Evolutionary conservation across 768 basidiomycete genomes (phyloP), one percentile per base, ranked within the genome.

Genomic region (Lyophyllum semitale): DNA sequence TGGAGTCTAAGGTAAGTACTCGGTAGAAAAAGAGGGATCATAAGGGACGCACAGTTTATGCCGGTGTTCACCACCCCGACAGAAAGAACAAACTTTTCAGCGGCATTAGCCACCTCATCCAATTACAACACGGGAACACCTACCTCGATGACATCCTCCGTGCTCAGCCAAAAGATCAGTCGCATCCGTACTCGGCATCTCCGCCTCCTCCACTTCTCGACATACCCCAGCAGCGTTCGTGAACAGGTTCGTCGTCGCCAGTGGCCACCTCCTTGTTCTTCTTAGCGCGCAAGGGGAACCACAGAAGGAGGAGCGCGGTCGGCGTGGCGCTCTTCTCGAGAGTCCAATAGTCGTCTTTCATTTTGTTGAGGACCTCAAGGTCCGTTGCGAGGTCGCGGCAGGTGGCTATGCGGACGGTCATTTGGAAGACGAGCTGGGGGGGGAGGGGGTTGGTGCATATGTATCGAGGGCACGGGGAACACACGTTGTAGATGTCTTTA

Each of bases 1-100:
- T 29, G 35, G n/a, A 42, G n/a, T 12, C 18, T 25, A 44, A 37
- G 53, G 17, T 38, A 33, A 42, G 22, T 48, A 32, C 38, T 23
- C n/a, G 18, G 18, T 32, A 27, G 30, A 30, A 26, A 8, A 27
- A 30, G 8, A n/a, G 41, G 8, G 52, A 49, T 13, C 29, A 27
- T 38, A 35, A 33, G n/a, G n/a, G 46, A 54, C 72, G 37, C 53
- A 73, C 75, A 57, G 26, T 56, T 71, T 11, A 70, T 64, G 22
- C 73, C 69, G 9, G 71, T 75, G 60, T 73, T 74, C 25, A 71
- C 54, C 1, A 72, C 66, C 3, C 73, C 75, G 15, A 74, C 64
- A 1, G 65, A 60, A 8, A 76, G 57, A n/a, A 73, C 65, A n/a
- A 70, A 66, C 69, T 73, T n/a, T n/a, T n/a, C n/a, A n/a, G n/a